Percentiles rank a stretch among this genome's conserved stretches.
These are phyloP conservation scores for Phialophora tarda DNA, from an alignment of 2,329 filamentous ascomycete genomes.

Conservation along the genomic window DNA sequence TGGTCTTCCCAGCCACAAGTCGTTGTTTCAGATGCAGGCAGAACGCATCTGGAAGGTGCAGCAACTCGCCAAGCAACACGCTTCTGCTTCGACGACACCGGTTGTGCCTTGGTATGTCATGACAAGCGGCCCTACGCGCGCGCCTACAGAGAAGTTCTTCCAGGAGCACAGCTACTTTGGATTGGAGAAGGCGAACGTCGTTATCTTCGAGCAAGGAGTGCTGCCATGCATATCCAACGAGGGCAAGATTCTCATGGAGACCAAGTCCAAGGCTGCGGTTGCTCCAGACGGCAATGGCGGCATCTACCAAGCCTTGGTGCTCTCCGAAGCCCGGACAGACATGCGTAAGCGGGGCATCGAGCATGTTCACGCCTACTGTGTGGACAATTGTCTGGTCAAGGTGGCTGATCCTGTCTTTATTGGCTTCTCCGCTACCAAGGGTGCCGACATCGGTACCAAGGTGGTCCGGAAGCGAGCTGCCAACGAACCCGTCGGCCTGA, in stretches of 20 bases:
- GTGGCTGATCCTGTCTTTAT: conserved; percentile 97
- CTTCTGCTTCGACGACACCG: conserved; percentile 61
- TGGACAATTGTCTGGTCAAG: conserved; percentile 98
- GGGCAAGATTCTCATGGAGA: conserved; percentile 93
- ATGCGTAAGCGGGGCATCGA: conserved; percentile 88
- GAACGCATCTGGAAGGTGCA: conserved; percentile 91
- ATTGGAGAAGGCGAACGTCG: conserved; percentile 79
- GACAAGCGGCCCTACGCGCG: conserved; percentile 93
- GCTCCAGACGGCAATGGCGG: conserved; percentile 97
- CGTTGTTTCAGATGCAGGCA: conserved; percentile 95
- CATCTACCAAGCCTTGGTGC: conserved; percentile 88
- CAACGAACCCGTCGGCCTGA: conserved; percentile 92
- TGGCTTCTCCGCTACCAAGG: conserved; percentile 84
- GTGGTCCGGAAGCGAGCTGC: conserved; percentile 98
- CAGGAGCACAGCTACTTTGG: conserved; percentile 90
- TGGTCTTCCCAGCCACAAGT: conserved; percentile 88
- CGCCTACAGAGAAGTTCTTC: conserved; percentile 93
- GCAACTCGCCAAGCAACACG: conserved; percentile 74
- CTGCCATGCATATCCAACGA: conserved; percentile 97
- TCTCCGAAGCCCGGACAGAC: conserved; percentile 79
- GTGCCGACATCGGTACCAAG: conserved; percentile 96
- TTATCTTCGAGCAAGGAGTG: conserved; percentile 96
- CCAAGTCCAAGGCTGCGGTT: conserved; percentile 86
- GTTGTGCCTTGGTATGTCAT: conserved; percentile 98
- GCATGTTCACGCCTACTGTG: conserved; percentile 97